Evolutionary conservation across 140 eudicot species (phyloP), one percentile per base, ranked within the genome.

Genomic region (Stevia rebaudiana): DNA sequence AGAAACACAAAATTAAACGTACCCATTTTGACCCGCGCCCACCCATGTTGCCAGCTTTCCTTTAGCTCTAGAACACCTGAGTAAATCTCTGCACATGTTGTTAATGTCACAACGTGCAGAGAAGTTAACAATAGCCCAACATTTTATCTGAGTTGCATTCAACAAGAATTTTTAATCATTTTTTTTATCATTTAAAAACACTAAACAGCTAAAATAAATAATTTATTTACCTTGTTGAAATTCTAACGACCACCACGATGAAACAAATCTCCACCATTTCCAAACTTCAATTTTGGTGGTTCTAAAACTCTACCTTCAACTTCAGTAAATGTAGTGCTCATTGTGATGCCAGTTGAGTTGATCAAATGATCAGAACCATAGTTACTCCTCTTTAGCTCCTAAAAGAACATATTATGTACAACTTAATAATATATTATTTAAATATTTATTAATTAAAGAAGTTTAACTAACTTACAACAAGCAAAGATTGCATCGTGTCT

Each of bases 111-210:
- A 75, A 1, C 78, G 73, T 35, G 84, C 76, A 39, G 95, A 86
- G 60, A 86, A 86, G 79, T 80, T 86, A 5, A 86, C 86, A 7
- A 86, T 57, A 23, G 74, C 84, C 95, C 95, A 86, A 5, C 68
- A 36, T 0, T 31, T 71, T 21, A 86, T 74, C 36, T 16, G 19
- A 0, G 71, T 49, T 1, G 86, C n/a, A 89, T 9, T 82, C 84
- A 48, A 78, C 36, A 23, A 86, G 67, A 67, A 39, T 6, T 3
- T 49, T 3, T 9, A 3, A 40, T 30, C n/a, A n/a, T n/a, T n/a
- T n/a, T 8, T 6, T 44, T 11, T 15, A 30, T 16, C 9, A 25
- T 12, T 6, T 3, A n/a, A 22, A 37, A 33, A 70, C 5, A 2
- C 17, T 9, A 36, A 7, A 30, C 22, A 55, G 6, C 1, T 3